These are phyloP conservation scores for Knufia petricola DNA, from an alignment of 2,329 filamentous ascomycete species.

Conservation along the genomic window DNA sequence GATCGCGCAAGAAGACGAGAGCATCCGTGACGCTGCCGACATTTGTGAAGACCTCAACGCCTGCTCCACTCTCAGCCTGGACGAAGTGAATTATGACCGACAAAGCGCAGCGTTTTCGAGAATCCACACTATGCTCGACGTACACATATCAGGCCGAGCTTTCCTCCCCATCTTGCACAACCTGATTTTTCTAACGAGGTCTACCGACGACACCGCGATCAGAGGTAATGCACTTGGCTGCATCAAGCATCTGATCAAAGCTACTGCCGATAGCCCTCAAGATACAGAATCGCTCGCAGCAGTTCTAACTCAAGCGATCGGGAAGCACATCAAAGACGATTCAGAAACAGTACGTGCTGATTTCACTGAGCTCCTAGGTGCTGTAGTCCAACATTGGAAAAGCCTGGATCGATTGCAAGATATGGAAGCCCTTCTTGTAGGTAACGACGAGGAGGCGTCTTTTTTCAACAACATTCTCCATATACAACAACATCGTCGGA, in stretches of 20 bases:
- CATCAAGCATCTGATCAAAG: conserved; percentile 67
- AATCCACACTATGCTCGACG: conserved; percentile 55
- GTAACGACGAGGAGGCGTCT: conserved; percentile 65
- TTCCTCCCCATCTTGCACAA: conserved; percentile 88
- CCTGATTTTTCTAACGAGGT: conserved; percentile 73
- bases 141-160: conserved; percentile 48
- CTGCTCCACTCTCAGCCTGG: conserved; percentile 59
- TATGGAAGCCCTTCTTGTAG: conserved; percentile 59
- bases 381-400: conserved; percentile 62
- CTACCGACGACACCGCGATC: conserved; percentile 81
- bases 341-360: conserved; percentile 82
- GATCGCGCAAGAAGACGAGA: conserved; percentile 55
- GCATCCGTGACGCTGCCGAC: conserved; percentile 51
- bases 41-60: conserved; percentile 76
- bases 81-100: conserved; percentile 79
- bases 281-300: conserved; percentile 41
- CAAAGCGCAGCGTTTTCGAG: conserved; percentile 65
- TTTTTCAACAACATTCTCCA: conserved; percentile 93
- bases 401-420: conserved; percentile 63
- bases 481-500: conserved; percentile 75
- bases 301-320: conserved; percentile 65
- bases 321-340: conserved; percentile 62
- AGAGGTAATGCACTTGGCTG: conserved; percentile 72
- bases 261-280: conserved; percentile 39
- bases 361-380: conserved; percentile 68